Conservation (phyloP, 257 asterid genomes). For the Solanum virginianum region DNA sequence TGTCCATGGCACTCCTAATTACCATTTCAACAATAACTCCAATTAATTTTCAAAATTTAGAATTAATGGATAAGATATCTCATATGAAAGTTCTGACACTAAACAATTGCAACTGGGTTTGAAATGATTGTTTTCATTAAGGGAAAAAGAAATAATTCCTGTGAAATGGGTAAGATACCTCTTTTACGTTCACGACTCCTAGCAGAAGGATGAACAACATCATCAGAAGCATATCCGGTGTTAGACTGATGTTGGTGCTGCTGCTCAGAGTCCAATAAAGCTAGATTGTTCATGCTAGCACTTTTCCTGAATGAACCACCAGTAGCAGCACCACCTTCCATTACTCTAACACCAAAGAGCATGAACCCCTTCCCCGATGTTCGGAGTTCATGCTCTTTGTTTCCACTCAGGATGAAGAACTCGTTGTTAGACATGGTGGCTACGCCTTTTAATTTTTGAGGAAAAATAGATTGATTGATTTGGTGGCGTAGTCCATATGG, state of each 20-base stretch:
- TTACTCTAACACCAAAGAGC: constrained; percentile 85
- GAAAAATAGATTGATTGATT: background rate
- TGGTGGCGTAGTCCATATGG: background rate
- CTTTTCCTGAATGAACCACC: constrained; percentile 59
- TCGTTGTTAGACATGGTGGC: constrained; percentile 9
- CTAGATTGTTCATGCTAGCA: constrained; percentile 81
- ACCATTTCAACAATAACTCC: background rate
- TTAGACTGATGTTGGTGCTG: constrained; percentile 42
- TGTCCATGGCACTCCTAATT: constrained; percentile 89
- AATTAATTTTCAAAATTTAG: background rate
- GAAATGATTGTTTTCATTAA: too few relatives aligned
- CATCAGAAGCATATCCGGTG: constrained; percentile 86
- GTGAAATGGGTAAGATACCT: constrained; percentile 25
- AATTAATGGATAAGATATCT: too few relatives aligned
- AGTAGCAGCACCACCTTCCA: constrained; percentile 55
- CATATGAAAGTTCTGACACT: too few relatives aligned
- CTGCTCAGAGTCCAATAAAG: constrained; percentile 28
- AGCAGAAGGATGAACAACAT: constrained; percentile 87
- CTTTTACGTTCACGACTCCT: constrained; percentile 69
- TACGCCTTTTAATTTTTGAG: background rate
- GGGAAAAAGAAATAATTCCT: background rate
- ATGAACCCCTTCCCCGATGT: constrained; percentile 41
- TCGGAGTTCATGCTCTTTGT: background rate
- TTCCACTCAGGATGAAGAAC: constrained; percentile 8
- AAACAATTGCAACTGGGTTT: too few relatives aligned